Percentiles rank a stretch among this genome's conserved stretches.
Evolutionary conservation across 176 grass and related monocot species (phyloP).

Genomic region (Thalia dealbata): DNA sequence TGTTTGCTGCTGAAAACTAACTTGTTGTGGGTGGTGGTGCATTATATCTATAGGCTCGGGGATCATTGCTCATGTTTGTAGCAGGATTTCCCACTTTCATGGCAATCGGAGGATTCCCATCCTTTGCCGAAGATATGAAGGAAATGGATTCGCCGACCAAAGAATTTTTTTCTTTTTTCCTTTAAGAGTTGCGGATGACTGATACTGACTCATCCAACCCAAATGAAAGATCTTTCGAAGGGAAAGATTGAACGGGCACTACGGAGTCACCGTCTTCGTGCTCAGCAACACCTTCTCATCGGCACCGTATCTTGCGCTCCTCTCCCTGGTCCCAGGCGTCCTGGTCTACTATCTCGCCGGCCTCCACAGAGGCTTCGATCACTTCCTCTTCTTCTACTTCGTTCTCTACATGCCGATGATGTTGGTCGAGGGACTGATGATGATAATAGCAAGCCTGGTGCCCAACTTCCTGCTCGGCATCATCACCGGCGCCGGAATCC

Average conservation of each 20-base stretch:
- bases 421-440: slow-evolving; percentile 82
- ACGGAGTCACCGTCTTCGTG: slow-evolving; percentile 70
- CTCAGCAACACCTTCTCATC: slow-evolving; percentile 83
- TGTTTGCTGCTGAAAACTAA: too few species aligned
- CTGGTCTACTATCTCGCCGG: slow-evolving; percentile 85
- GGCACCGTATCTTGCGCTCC: slow-evolving; percentile 48
- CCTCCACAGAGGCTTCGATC: slow-evolving; percentile 43
- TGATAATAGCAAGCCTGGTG: slow-evolving; percentile 71
- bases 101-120: slow-evolving; percentile 89
- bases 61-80: slow-evolving; percentile 28
- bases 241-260: slow-evolving; percentile 74
- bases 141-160: background rate
- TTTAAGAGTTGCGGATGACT: too few species aligned
- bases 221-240: slow-evolving; percentile 35
- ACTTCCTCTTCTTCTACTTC: slow-evolving; percentile 55
- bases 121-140: slow-evolving; percentile 97
- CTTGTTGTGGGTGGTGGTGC: too few species aligned
- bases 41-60: slow-evolving; percentile 42
- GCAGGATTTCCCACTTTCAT: slow-evolving; percentile 79
- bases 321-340: slow-evolving; percentile 45
- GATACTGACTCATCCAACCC: background rate
- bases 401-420: slow-evolving; percentile 60
- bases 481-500: slow-evolving; percentile 66
- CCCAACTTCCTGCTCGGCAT: slow-evolving; percentile 94
- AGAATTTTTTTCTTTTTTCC: too few species aligned